Percentiles rank a stretch among this genome's conserved stretches.
Evolutionary conservation across 768 basidiomycete species (phyloP).

Genomic region (Mycena galopus): DNA sequence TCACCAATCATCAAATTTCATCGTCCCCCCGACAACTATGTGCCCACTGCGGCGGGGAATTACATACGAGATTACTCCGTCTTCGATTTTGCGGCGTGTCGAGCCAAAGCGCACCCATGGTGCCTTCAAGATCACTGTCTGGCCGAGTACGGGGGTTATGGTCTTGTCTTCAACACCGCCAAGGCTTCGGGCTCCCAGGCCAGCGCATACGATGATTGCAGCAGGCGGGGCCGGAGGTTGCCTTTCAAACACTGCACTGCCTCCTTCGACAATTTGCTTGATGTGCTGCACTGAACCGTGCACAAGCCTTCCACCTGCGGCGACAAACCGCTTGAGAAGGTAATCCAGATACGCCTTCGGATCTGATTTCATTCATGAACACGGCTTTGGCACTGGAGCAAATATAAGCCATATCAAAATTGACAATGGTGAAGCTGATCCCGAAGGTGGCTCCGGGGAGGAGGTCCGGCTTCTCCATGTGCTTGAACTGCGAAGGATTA

Average conservation of each 20-base stretch:
- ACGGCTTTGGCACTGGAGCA: background rate
- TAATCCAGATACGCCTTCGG: constrained; percentile 73
- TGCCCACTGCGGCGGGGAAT: constrained; percentile 71
- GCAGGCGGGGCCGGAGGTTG: constrained; percentile 20
- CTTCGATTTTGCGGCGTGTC: constrained; percentile 30
- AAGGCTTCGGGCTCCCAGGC: constrained; percentile 63
- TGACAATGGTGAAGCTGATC: constrained; percentile 4
- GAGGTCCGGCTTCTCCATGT: constrained; percentile 14
- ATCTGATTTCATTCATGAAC: constrained; percentile 48
- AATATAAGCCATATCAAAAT: too few species aligned
- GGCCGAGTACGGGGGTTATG: constrained; percentile 74
- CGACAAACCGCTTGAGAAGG: constrained; percentile 69
- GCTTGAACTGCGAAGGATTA: constrained; percentile 15
- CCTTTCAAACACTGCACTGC: constrained; percentile 41
- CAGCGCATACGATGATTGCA: constrained; percentile 37
- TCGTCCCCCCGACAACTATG: constrained; percentile 71
- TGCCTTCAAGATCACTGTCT: constrained; percentile 69
- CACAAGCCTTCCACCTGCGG: constrained; percentile 64
- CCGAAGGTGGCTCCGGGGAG: constrained; percentile 25
- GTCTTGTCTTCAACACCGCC: constrained; percentile 71
- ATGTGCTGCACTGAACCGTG: constrained; percentile 71
- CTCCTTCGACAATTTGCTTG: constrained; percentile 65
- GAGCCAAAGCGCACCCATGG: constrained; percentile 51
- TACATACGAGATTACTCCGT: constrained; percentile 60
- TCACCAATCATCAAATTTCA: constrained; percentile 58